These are phyloP conservation scores for Xylaria nigripes DNA, from an alignment of 495 filamentous ascomycete species.

Conservation along the genomic window DNA sequence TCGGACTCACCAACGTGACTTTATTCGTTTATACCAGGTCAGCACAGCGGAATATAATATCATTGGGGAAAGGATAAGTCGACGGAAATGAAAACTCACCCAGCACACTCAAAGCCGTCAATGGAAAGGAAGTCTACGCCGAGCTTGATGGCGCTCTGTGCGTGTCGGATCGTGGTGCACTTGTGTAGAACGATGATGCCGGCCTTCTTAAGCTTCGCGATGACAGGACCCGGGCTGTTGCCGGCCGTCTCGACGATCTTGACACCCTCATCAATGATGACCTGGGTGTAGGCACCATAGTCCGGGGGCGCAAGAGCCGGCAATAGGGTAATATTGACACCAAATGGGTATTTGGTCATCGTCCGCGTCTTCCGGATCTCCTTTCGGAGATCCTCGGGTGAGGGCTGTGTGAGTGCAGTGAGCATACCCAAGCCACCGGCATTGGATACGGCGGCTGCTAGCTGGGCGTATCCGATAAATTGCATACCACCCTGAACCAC, in stretches of 20 bases:
- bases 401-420: conserved; percentile 91
- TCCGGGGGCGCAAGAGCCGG: conserved; percentile 83
- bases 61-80: neutral
- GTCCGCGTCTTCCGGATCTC: conserved; percentile 82
- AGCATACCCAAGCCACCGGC: conserved; percentile 90
- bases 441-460: conserved; percentile 88
- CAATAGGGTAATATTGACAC: conserved; percentile 91
- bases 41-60: no score
- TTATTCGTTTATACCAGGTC: conserved; percentile 8
- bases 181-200: conserved; percentile 83
- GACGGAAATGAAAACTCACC: conserved; percentile 43
- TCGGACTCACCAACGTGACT: conserved; percentile 81
- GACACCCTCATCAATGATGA: conserved; percentile 88
- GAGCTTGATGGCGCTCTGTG: conserved; percentile 83
- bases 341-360: conserved; percentile 86
- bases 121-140: conserved; percentile 95
- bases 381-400: conserved; percentile 83
- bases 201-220: conserved; percentile 76
- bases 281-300: conserved; percentile 86
- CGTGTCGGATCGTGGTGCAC: conserved; percentile 94
- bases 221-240: conserved; percentile 87
- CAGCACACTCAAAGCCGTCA: conserved; percentile 96
- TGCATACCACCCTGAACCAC: conserved; percentile 97
- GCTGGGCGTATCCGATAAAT: conserved; percentile 71
- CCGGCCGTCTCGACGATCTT: conserved; percentile 95